Evolutionary conservation across 306 rosid species (phyloP), one percentile per base, ranked within the genome.

Genomic region (Alnus rubra): DNA sequence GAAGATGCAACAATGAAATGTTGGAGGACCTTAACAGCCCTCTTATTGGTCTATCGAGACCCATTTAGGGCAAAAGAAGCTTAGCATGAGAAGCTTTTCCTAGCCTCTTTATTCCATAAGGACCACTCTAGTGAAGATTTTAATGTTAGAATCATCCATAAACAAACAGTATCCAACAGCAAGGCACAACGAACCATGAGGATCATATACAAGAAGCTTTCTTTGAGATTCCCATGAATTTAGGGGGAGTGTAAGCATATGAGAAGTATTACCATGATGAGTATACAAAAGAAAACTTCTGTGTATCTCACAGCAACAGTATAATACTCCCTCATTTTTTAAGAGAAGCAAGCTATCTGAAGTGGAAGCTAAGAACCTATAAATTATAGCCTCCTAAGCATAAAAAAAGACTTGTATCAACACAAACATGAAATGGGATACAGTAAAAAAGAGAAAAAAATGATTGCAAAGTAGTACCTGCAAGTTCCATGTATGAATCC

Each of bases 401-500:
- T 45, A 16, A 4, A 68, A n/a, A 39, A 68, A 23, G 7, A 68
- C 49, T 39, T 3, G 42, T 16, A 0, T 18, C 2, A 8, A 31
- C 28, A 68, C 14, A 68, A 68, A 42, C 30, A 60, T n/a, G 19
- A 19, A 39, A 31, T 23, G 79, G 5, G 51, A 9, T 69, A 19
- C 47, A 60, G 23, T 0, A 64, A 1, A 42, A 30, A n/a, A 69
- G 4, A 39, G 2, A 42, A 39, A 18, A 3, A 39, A 67, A 9
- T 18, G 30, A 30, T 19, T 69, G 31, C 5, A 8, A 33, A 84
- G 62, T 4, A 73, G 64, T 53, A 88, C 91, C 89, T 88, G 91
- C 85, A 88, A 85, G 80, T 88, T 88, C 91, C 91, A 88, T 88
- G 70, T 88, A 88, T 31, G 91, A 83, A 63, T 88, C 91, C 78